phyloP scores from a whole-genome alignment of 331 rosid genomes.

The Arachis monticola region DNA sequence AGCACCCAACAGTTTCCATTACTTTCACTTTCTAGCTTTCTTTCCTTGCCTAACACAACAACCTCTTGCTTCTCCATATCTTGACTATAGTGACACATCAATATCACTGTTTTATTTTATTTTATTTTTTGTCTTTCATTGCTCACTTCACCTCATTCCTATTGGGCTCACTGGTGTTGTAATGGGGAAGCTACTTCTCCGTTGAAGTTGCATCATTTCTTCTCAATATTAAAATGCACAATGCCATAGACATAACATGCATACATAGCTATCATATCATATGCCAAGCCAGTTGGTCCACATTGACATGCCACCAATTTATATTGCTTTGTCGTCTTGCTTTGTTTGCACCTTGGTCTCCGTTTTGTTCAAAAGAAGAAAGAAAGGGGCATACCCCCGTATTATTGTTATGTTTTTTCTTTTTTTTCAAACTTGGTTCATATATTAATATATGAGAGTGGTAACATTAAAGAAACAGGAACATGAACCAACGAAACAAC shows the following conservation, averaged over 20 bases:
- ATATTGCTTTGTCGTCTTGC: conserved; percentile 38
- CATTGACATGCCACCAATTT: conserved; percentile 34
- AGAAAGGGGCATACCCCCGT: conserved; percentile 37
- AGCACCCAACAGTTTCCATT: background rate
- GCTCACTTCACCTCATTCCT: conserved; percentile 2
- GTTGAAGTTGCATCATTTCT: conserved; percentile 40
- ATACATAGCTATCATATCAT: conserved; percentile 28
- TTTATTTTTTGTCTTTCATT: conserved; percentile 17
- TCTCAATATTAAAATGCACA: conserved; percentile 31
- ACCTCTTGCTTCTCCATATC: conserved; percentile 15
- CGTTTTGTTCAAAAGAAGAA: conserved; percentile 45
- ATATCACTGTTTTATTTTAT: background rate
- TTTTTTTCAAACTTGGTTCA: conserved; percentile 43
- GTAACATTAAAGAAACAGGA: conserved; percentile 1
- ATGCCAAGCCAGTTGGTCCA: conserved; percentile 41
- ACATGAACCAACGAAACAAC: conserved; percentile 45
- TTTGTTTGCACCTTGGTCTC: conserved; percentile 22
- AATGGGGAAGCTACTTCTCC: conserved; percentile 9
- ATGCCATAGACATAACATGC: conserved; percentile 42
- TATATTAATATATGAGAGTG: conserved; percentile 8
- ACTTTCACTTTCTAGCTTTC: no score
- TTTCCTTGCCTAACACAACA: background rate
- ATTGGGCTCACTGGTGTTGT: background rate
- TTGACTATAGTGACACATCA: conserved; percentile 30
- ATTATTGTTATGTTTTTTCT: conserved; percentile 36